A percentile compares a stretch with the other conserved stretches of the same genome.
Evolutionary conservation across 306 rosid genomes (phyloP).

Genomic region (Vigna angularis): DNA sequence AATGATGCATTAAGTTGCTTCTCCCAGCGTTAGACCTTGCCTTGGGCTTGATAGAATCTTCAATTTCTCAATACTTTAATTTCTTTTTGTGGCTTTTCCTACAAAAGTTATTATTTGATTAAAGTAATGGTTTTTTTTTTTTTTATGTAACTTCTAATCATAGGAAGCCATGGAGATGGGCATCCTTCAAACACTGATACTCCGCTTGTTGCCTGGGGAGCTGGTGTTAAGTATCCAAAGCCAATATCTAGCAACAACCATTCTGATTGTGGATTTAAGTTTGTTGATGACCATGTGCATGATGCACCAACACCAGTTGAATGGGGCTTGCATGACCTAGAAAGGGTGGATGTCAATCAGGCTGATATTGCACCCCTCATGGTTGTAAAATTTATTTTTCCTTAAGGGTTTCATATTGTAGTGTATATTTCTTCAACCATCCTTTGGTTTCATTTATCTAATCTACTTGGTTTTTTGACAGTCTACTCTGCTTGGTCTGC

Average conservation of each 20-base stretch:
- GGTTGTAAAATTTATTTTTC: conserved; percentile 54
- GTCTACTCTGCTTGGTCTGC: conserved; percentile 88
- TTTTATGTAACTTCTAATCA: conserved; percentile 30
- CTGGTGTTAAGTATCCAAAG: conserved; percentile 84
- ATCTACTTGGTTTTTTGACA: conserved; percentile 54
- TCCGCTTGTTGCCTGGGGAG: conserved; percentile 97
- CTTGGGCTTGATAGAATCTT: conserved; percentile 23
- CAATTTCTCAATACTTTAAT: conserved; percentile 25
- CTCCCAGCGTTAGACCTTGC: conserved; percentile 15
- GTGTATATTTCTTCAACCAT: conserved; percentile 19
- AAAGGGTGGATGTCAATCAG: conserved; percentile 94
- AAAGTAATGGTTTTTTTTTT: conserved; percentile 31
- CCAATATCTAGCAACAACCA: conserved; percentile 74
- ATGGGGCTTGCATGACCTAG: conserved; percentile 84
- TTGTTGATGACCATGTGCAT: conserved; percentile 85
- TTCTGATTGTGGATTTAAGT: conserved; percentile 71
- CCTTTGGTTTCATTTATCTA: conserved; percentile 46
- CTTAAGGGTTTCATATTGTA: conserved; percentile 25
- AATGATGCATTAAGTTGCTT: conserved; percentile 11
- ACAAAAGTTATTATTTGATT: not conserved
- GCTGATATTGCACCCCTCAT: conserved; percentile 95
- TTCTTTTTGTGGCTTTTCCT: not conserved
- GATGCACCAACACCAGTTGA: conserved; percentile 79
- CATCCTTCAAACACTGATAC: conserved; percentile 95
- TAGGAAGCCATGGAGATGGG: conserved; percentile 97